Base-by-base conservation (phyloP, 768 basidiomycete genomes). In the Tubosaeta sp. region DNA sequence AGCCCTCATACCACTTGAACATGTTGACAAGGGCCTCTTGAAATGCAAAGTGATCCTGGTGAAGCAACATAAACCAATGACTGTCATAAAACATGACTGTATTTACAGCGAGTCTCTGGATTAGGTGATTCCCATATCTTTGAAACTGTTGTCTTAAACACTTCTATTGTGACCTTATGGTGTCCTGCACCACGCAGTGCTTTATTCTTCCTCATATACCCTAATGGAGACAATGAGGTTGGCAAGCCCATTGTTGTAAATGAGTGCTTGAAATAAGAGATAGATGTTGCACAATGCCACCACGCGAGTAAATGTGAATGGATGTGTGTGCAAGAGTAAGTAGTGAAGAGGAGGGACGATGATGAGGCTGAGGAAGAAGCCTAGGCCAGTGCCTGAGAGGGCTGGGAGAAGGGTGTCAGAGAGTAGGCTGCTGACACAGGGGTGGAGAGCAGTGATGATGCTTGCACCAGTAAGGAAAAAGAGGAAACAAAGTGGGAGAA, bases 201-300 rank as follows among this genome's bases (percentile, higher is more conserved):
- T n/a, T n/a, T n/a, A n/a, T n/a, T n/a, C n/a, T n/a, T n/a, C n/a
- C n/a, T n/a, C n/a, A n/a, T n/a, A n/a, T n/a, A n/a, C n/a, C n/a
- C n/a, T n/a, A n/a, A n/a, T n/a, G n/a, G n/a, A n/a, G n/a, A n/a
- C n/a, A n/a, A 80, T 80, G 27, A 61, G 68, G 60, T 90, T 85
- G 6, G 75, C 72, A 3, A 92, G 76, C 11, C 71, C 73, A 55
- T 91, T 85, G 56, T 92, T 73, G 58, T 91, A 85, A 19, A 83
- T 59, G 1, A 83, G 39, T 2, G 64, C 65, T 6, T 60, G 59
- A n/a, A 70, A 17, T 1, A 71, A 50, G 73, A 72, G 16, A 71
- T 34, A 14, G 67, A 49, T 46, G 61, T 70, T 52, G 59, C 58
- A 27, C 61, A 43, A 61, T 17, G 52, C 53, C 17, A 63, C 22